Evolutionary conservation across 306 rosid species (phyloP).

Genomic region (Quercus robur): DNA sequence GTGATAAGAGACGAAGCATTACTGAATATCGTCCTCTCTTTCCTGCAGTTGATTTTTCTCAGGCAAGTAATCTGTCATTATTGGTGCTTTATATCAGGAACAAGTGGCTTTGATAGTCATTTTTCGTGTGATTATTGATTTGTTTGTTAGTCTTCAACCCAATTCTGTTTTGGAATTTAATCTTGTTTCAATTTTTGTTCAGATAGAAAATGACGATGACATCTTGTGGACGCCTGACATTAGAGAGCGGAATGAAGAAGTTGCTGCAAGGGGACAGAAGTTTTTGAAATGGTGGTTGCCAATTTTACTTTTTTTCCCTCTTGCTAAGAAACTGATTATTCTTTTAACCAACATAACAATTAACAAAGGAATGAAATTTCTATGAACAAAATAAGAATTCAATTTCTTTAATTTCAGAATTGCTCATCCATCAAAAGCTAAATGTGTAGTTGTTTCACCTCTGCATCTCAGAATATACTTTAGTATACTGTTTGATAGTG

Average conservation of each 20-base stretch:
- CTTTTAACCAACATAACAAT: neutral
- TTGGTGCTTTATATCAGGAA: conserved; percentile 7
- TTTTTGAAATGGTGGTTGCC: conserved; percentile 69
- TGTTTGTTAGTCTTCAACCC: conserved; percentile 4
- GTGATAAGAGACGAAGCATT: conserved; percentile 86
- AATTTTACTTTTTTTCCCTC: neutral
- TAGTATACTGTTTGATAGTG: neutral
- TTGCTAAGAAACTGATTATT: neutral
- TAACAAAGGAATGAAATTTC: neutral
- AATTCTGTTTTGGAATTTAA: conserved; percentile 18
- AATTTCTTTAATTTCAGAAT: neutral
- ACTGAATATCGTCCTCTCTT: conserved; percentile 65
- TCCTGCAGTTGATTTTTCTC: conserved; percentile 89
- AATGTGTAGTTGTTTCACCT: neutral
- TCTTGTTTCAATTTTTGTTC: conserved; percentile 24
- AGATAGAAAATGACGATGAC: conserved; percentile 81
- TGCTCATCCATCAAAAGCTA: neutral
- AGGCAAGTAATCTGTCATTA: conserved; percentile 42
- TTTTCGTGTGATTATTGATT: conserved; percentile 7
- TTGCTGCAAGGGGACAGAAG: conserved; percentile 76
- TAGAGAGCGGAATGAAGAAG: conserved; percentile 71
- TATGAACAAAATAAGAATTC: neutral
- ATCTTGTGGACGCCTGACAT: conserved; percentile 72
- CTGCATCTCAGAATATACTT: neutral
- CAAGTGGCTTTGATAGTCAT: neutral